Evolutionary conservation across 2,329 filamentous ascomycete species (phyloP), one percentile per base, ranked within the genome.

Genomic region (Penicillium thymicola): DNA sequence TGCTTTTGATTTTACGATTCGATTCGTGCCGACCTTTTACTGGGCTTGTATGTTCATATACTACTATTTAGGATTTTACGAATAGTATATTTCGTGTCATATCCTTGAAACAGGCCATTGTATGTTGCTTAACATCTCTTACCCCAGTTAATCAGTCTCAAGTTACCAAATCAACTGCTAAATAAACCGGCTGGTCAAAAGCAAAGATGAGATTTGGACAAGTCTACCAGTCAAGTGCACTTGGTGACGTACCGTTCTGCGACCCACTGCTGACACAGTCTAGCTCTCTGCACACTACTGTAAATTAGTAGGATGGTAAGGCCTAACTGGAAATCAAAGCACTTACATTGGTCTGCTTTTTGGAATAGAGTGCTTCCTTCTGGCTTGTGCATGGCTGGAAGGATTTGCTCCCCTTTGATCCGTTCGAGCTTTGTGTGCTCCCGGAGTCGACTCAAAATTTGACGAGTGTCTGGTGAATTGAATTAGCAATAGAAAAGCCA

Each of bases 281-380:
- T 13, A 65, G 36, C 28, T 65, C 64, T 30, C 62, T 63, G 23
- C 64, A 65, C 14, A 65, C 64, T 65, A 18, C 2, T n/a, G 1
- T 16, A 3, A 2, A 6, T 64, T 27, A 65, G 45, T 41, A 2
- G 14, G 14, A 8, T 1, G n/a, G 2, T 23, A 28, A 21, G 1
- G 0, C 5, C 13, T 16, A 2, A 5, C 7, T 4, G 2, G 1
- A 8, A 4, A 4, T 5, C 1, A 6, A 13, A 7, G 3, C 13
- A 60, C 63, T 59, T 11, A 72, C 70, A 28, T 36, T 70, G 62
- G 11, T 72, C 68, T 9, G 69, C 70, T 23, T 66, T 63, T 21
- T 67, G 62, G 43, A 69, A 71, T 11, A 58, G 60, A 6, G 56
- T 50, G 28, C 68, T 71, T 8, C 55, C 58, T 18, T 65, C 58